These are phyloP conservation scores for Inga leiocalycina DNA, from an alignment of 306 rosid species.

Conservation along the genomic window DNA sequence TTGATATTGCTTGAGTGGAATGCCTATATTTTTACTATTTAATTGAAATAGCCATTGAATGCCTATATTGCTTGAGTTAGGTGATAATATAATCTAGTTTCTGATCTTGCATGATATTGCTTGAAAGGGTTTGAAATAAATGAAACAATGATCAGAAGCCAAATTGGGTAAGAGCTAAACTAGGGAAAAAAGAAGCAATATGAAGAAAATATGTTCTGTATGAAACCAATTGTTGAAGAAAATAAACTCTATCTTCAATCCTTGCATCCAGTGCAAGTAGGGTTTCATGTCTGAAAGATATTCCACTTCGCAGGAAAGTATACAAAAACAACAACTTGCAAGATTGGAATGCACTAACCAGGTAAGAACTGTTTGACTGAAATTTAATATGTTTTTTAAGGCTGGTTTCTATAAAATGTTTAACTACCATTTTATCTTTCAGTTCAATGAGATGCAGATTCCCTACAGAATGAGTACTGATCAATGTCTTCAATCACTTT, in stretches of 20 bases:
- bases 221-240: background rate
- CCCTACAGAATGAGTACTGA: conserved; percentile 70
- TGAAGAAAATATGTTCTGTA: background rate
- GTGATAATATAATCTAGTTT: too few species aligned
- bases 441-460: conserved; percentile 62
- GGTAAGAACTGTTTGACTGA: conserved; percentile 48
- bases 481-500: conserved; percentile 74
- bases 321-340: conserved; percentile 76
- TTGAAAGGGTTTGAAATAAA: background rate
- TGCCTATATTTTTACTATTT: too few species aligned
- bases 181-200: background rate
- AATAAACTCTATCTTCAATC: background rate
- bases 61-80: too few species aligned
- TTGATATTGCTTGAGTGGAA: background rate
- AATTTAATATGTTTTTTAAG: background rate
- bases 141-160: background rate
- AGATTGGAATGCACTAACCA: conserved; percentile 75
- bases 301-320: conserved; percentile 50
- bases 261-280: background rate
- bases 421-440: conserved; percentile 36
- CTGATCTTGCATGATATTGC: background rate
- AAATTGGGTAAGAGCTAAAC: background rate
- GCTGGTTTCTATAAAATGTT: background rate
- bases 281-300: background rate
- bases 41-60: background rate